These are phyloP conservation scores for Capsicum rhomboideum DNA, from an alignment of 257 asterid genomes.

Conservation along the genomic window DNA sequence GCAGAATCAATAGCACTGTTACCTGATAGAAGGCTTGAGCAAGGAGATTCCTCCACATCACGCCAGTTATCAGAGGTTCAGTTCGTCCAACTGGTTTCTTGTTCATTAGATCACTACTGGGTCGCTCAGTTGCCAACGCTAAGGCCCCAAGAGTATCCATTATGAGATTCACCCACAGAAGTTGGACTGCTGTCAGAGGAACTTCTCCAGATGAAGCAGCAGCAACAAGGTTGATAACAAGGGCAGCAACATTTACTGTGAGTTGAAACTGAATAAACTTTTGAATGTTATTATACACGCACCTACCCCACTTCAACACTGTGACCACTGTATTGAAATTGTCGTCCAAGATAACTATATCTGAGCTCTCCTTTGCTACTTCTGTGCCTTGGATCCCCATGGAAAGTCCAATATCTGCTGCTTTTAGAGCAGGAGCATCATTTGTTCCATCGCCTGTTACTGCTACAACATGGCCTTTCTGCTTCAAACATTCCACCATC, in stretches of 20 bases:
- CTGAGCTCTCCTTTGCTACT: constrained; percentile 24
- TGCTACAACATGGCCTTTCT: constrained; percentile 20
- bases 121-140: constrained; percentile 36
- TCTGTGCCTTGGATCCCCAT: constrained; percentile 25
- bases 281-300: constrained; percentile 16
- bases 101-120: constrained; percentile 21
- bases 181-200: constrained; percentile 20
- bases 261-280: constrained; percentile 21
- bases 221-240: constrained; percentile 17
- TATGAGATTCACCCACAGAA: constrained; percentile 42
- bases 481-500: constrained; percentile 8
- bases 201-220: constrained; percentile 20
- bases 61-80: constrained; percentile 23
- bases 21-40: constrained; percentile 33
- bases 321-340: constrained; percentile 15
- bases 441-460: constrained; percentile 28
- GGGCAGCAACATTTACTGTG: constrained; percentile 18
- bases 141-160: constrained; percentile 51
- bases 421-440: constrained; percentile 16
- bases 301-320: constrained; percentile 20
- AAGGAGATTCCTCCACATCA: constrained; percentile 38
- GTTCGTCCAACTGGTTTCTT: constrained; percentile 28
- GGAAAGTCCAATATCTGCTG: constrained; percentile 19
- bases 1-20: constrained; percentile 10
- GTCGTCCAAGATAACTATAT: constrained; percentile 19